Percentiles rank a stretch among this genome's conserved stretches.
These are phyloP conservation scores for Pythium periplocum DNA, from an alignment of 352 stramenopile species.

Conservation along the genomic window DNA sequence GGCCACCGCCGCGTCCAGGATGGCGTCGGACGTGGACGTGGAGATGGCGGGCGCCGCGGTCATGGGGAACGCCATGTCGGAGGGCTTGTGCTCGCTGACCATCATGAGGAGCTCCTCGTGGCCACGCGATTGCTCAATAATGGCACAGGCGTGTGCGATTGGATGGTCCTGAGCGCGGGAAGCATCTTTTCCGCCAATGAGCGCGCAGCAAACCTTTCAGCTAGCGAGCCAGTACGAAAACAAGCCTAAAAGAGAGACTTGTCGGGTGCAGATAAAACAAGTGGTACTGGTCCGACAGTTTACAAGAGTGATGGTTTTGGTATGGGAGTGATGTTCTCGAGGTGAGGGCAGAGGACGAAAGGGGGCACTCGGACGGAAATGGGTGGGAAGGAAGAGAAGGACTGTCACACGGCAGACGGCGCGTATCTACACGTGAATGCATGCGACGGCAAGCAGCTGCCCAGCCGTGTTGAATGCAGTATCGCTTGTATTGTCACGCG, in stretches of 20 bases:
- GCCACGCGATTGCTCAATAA: background rate
- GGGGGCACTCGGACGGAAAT: too few relatives aligned
- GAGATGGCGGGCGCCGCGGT: conserved; percentile 7
- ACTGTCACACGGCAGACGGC: too few relatives aligned
- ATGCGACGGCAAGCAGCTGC: too few relatives aligned
- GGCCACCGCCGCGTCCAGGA: background rate
- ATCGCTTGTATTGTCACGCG: too few relatives aligned
- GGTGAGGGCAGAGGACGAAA: too few relatives aligned
- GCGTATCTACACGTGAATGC: too few relatives aligned
- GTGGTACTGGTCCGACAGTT: conserved; percentile 13
- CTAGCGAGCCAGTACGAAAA: conserved; percentile 21
- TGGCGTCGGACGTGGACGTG: background rate
- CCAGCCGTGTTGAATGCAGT: too few relatives aligned
- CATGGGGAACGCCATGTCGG: conserved; percentile 3
- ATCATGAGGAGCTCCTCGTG: conserved; percentile 19
- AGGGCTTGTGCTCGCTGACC: conserved; percentile 30
- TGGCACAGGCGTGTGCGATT: conserved; percentile 15
- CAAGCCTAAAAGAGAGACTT: background rate
- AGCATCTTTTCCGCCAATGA: conserved; percentile 27
- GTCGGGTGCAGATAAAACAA: background rate
- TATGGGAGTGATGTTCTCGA: too few relatives aligned
- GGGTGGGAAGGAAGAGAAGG: too few relatives aligned
- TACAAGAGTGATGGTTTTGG: background rate
- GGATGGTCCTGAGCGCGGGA: conserved; percentile 25
- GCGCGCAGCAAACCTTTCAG: background rate